Evolutionary conservation across 148 eudicot genomes (phyloP), one percentile per base, ranked within the genome.

Genomic region (Cornus kousa): DNA sequence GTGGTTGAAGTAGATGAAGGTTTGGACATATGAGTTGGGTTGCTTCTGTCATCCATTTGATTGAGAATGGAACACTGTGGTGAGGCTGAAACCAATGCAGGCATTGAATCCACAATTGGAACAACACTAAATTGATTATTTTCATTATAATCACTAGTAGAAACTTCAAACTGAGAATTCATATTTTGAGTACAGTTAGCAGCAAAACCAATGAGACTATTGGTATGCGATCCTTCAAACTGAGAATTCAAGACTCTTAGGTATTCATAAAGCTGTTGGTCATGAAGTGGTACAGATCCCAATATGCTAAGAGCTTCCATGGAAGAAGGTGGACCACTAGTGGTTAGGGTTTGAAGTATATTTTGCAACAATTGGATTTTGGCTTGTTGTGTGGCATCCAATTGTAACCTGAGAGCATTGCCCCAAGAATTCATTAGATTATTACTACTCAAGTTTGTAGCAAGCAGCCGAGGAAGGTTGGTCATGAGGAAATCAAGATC

Each of bases 381-480:
- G 77, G 87, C 92, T 7, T 85, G 78, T 71, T 89, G 87, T 22
- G 88, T 73, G 35, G 82, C 72, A 80, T 87, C 85, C 3, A 82
- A 48, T 23, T 72, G 87, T 20, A 80, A n/a, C 70, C 80, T 74
- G 4, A 76, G 7, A 28, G 69, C 55, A 78, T 80, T 80, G 55
- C 62, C 77, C 78, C 70, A 74, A 2, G 67, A 40, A 68, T 67
- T 79, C 77, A 35, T 73, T 3, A 70, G 70, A 32, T 69, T 60
- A n/a, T 60, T 70, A 43, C 4, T 35, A 35, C 70, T 23, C 31
- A 74, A 67, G 6, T 80, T 78, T 17, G 79, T 79, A 19, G 81
- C 76, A 32, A 89, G 77, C 37, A 90, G 67, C 35, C 88, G 93
- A 74, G 93, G 88, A 13, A 90, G 85, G 72, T 84, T 81, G 2